phyloP scores from a whole-genome alignment of 768 basidiomycete genomes.

The Exsudoporus frostii region DNA sequence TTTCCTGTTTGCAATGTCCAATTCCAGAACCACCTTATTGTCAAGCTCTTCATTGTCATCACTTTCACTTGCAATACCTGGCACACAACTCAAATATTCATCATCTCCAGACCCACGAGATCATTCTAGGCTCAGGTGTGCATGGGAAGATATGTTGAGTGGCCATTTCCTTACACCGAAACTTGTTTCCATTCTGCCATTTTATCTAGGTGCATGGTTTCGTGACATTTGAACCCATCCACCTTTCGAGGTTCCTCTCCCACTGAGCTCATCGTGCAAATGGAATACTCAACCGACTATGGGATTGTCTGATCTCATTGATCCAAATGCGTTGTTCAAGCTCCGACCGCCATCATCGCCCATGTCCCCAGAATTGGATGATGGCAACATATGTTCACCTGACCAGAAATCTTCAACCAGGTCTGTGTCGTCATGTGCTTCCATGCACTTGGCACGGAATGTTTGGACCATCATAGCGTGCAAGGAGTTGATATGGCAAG shows the following conservation, averaged over 20 bases:
- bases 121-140: constrained; percentile 55
- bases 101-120: constrained; percentile 49
- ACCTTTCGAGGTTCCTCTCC: constrained; percentile 51
- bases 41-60: constrained; percentile 19
- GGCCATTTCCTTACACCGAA: constrained; percentile 53
- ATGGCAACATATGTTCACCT: constrained; percentile 17
- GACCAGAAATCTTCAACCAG: constrained; percentile 23
- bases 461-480: constrained; percentile 57
- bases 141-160: constrained; percentile 68
- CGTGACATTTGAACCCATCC: constrained; percentile 48
- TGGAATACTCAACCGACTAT: constrained; percentile 13
- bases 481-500: constrained; percentile 67
- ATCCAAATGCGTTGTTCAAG: constrained; percentile 31
- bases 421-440: constrained; percentile 43
- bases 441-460: constrained; percentile 63
- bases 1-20: constrained; percentile 19
- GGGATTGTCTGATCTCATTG: constrained; percentile 23
- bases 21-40: constrained; percentile 4
- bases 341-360: constrained; percentile 26
- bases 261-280: constrained; percentile 42
- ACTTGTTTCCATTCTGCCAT: constrained; percentile 58
- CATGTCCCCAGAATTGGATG: constrained; percentile 26
- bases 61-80: constrained; percentile 20
- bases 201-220: constrained; percentile 62
- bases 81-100: constrained; percentile 5